Evolutionary conservation across 768 basidiomycete genomes (phyloP).

Genomic region (Cystofilobasidium ferigula): DNA sequence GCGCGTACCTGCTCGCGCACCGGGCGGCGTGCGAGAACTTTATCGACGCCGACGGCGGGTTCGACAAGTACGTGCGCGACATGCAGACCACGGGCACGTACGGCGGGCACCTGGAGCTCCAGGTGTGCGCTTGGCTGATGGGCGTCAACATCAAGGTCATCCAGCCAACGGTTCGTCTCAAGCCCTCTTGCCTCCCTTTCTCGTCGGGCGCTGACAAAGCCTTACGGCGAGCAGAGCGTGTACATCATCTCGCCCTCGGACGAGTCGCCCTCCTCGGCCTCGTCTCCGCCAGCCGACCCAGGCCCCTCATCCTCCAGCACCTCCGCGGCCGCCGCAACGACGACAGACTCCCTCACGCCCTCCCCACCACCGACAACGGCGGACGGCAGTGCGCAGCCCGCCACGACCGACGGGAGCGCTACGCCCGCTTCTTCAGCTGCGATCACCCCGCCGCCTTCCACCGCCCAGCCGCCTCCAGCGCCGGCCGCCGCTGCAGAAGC

Average conservation of each 20-base stretch:
- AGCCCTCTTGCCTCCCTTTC: not conserved
- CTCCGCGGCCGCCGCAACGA: not conserved
- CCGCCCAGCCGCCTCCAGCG: too few relatives aligned
- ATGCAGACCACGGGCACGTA: conserved; percentile 78
- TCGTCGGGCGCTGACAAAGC: not conserved
- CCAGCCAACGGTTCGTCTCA: conserved; percentile 59
- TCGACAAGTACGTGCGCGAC: conserved; percentile 58
- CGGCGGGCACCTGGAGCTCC: conserved; percentile 87
- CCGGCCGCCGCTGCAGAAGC: not conserved
- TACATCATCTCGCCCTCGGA: not conserved
- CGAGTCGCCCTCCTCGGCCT: not conserved
- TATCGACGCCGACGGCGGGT: conserved; percentile 70
- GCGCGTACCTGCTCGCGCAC: conserved; percentile 65
- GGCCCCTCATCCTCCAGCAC: not conserved
- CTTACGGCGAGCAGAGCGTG: not conserved
- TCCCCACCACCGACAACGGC: not conserved
- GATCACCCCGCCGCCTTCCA: too few relatives aligned
- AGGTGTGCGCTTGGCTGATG: conserved; percentile 74
- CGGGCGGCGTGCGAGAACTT: conserved; percentile 69
- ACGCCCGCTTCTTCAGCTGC: too few relatives aligned
- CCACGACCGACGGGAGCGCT: too few relatives aligned
- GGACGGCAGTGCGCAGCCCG: too few relatives aligned
- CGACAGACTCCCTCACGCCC: not conserved
- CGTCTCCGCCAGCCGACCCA: not conserved
- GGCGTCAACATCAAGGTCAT: conserved; percentile 76